Conservation (phyloP, 2,329 filamentous ascomycete species). For the Cytospora chrysosperma region DNA sequence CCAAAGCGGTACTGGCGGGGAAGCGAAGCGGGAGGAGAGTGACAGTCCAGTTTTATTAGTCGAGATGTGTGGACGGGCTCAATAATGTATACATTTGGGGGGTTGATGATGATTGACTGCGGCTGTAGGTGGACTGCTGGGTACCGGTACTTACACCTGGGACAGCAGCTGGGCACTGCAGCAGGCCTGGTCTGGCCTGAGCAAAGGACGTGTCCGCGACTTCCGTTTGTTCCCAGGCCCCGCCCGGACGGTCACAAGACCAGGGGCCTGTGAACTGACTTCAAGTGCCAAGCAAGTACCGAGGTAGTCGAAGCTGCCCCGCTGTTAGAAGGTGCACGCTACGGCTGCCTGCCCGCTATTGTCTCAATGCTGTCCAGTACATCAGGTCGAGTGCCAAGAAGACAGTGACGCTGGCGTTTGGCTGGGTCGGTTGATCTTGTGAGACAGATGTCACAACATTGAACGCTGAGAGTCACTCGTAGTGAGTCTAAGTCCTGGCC, state of each 20-base stretch:
- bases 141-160: background rate
- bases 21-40: background rate
- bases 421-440: background rate
- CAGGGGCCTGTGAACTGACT: too few species aligned
- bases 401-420: background rate
- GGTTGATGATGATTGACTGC: background rate
- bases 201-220: background rate
- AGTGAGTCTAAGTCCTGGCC: background rate
- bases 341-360: background rate
- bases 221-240: background rate
- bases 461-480: background rate
- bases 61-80: background rate
- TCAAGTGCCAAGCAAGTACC: background rate
- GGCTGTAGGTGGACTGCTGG: background rate
- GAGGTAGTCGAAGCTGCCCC: background rate
- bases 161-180: background rate
- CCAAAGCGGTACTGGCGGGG: background rate
- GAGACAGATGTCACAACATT: constrained; percentile 2
- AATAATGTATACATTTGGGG: background rate
- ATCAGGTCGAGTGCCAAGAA: background rate
- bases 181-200: background rate
- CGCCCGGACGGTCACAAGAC: background rate
- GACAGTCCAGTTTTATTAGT: background rate
- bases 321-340: background rate
- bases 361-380: background rate